Base-by-base conservation (phyloP, 352 stramenopile species). In the Globisporangium abappressorium region DNA sequence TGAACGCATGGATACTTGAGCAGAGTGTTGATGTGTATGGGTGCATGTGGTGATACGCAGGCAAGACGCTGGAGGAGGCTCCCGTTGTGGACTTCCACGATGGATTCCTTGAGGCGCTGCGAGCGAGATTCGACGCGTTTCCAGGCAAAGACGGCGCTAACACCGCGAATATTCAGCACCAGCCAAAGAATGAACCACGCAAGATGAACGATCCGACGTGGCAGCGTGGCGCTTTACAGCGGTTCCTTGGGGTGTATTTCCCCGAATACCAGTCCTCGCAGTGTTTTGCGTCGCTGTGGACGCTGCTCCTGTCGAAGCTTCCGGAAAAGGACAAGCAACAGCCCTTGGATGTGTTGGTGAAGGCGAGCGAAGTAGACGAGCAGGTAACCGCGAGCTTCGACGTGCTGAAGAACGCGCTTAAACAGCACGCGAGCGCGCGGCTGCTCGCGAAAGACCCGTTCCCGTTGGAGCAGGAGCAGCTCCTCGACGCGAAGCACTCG, bases 381-480 rank as follows among this genome's bases (percentile, higher is more conserved):
- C 28, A 22, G 7, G 49, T 55, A 20, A 5, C 24, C 18, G 18
- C 65, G 28, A 41, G 3, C 2, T 74, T 69, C 46, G 59, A 66
- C 18, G 30, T 22, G 11, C 46, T 74, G 26, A 59, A 49, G 14
- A 38, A 36, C 12, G 78, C 81, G 57, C 51, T 90, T 49, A 56
- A 75, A 56, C 75, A 77, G 24, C 76, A 82, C 51, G 62, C 66
- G 24, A 69, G 65, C 38, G 74, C 74, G 28, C 72, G 82, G 14
- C 64, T 89, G 51, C 61, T 71, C 1, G 65, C 67, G n/a, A 80
- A 80, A 30, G 78, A 84, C 28, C 61, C 70, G 5, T 77, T 76
- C 54, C 70, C 80, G 12, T 63, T 87, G 3, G 72, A 83, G 46
- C 34, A 64, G 0, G 69, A 70, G 53, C 65, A 59, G 66, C n/a